Base-by-base conservation (phyloP, 352 stramenopile species). In the Pythium pyrilobum region DNA sequence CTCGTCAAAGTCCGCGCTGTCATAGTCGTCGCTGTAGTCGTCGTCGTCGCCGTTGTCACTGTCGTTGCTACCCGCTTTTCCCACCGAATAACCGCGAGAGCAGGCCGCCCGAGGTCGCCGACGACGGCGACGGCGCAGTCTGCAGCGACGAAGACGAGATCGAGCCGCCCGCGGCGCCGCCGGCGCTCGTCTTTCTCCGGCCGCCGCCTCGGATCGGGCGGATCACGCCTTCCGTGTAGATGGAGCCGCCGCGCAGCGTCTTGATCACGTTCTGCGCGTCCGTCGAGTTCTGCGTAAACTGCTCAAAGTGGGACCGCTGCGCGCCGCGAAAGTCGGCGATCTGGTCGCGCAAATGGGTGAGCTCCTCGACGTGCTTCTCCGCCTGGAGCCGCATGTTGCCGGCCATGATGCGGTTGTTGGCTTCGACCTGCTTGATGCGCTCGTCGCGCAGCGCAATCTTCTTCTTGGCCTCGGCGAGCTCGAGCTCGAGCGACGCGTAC, bases 371-470 rank as follows among this genome's bases (percentile, higher is more conserved):
- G 52, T 96, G 85, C 47, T 93, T 90, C 58, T 96, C 87, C 1
- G 85, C 83, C 59, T 96, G 84, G 11, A 81, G 71, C 29, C 85
- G 83, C 82, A 96, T 93, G 63, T 95, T 96, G 36, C 73, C 78
- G 2, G 84, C 81, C 78, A 95, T 89, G 55, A 89, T 82, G 40
- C 81, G 77, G 49, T 92, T 89, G 66, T 95, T 94, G 10, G 63
- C 71, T 33, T 96, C 87, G n/a, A 96, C 79, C 32, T 92, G 74
- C 56, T 92, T 89, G 59, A 96, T 96, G 28, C 87, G 82, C 29
- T 97, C 86, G 61, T 97, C 88, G 29, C 87, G 86, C 18, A 96
- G 58, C n/a, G 71, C 66, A 41, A 96, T 69, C 58, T 96, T 96
- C 75, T 96, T 94, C 50, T 86, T 88, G 27, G 86, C 79, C 47